Evolutionary conservation across 2,329 filamentous ascomycete species (phyloP).

Genomic region (Fusarium papillatum): DNA sequence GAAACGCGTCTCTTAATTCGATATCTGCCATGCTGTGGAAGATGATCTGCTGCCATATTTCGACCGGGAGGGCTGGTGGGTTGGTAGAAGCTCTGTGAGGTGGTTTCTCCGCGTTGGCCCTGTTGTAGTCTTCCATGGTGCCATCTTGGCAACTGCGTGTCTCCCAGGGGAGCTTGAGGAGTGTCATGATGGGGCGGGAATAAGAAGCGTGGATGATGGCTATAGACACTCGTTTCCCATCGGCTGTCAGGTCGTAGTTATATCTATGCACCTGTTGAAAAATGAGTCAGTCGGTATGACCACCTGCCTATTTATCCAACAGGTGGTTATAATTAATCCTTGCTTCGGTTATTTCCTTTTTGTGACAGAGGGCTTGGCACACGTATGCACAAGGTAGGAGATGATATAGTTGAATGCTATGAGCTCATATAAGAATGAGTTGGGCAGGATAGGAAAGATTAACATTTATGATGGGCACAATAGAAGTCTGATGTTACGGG

Average conservation of each 20-base stretch:
- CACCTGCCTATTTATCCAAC: background rate
- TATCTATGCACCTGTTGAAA: background rate
- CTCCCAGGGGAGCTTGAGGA: background rate
- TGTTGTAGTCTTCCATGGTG: background rate
- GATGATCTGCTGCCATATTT: background rate
- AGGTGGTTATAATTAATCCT: background rate
- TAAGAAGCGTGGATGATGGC: background rate
- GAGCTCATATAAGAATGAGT: background rate
- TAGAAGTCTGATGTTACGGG: too few relatives aligned
- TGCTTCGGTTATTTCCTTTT: background rate
- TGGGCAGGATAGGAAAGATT: background rate
- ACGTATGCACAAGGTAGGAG: background rate
- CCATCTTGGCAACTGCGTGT: background rate
- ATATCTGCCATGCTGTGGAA: background rate
- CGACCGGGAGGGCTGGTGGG: background rate
- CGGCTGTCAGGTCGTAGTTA: too few relatives aligned
- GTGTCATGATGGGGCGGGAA: background rate
- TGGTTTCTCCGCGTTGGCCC: background rate
- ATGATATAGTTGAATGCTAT: background rate
- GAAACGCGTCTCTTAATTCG: background rate
- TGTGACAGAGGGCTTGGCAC: background rate
- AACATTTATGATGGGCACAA: background rate
- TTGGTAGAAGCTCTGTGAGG: background rate
- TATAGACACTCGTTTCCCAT: too few relatives aligned
- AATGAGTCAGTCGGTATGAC: background rate